Evolutionary conservation across 768 basidiomycete genomes (phyloP).

Genomic region (Brasilioporus rufonigricans): DNA sequence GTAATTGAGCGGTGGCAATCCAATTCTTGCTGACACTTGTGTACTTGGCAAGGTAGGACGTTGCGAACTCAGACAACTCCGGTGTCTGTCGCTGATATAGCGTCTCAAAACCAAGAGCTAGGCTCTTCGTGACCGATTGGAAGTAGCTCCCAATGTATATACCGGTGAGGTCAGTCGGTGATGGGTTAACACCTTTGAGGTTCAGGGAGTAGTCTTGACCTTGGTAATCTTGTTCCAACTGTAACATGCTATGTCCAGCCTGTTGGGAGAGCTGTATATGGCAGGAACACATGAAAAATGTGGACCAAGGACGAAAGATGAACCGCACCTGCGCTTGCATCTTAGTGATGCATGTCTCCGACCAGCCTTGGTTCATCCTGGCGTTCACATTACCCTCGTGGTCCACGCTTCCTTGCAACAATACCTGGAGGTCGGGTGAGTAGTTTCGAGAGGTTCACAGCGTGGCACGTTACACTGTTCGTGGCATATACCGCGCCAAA

Average conservation of each 20-base stretch:
- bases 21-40: constrained; percentile 70
- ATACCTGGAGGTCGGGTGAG: constrained; percentile 51
- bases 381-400: constrained; percentile 89
- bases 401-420: constrained; percentile 93
- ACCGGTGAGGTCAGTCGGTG: constrained; percentile 81
- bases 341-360: constrained; percentile 73
- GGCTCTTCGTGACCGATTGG: constrained; percentile 87
- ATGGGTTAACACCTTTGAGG: constrained; percentile 88
- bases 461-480: constrained; percentile 51
- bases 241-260: constrained; percentile 85
- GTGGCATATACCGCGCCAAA: constrained; percentile 93
- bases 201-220: constrained; percentile 87
- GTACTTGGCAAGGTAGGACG: constrained; percentile 81
- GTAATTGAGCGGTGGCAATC: constrained; percentile 92
- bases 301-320: background rate
- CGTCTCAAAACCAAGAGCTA: constrained; percentile 85
- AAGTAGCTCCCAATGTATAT: constrained; percentile 91
- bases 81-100: constrained; percentile 79
- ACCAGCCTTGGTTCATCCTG: constrained; percentile 90
- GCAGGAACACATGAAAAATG: constrained; percentile 9
- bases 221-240: constrained; percentile 91
- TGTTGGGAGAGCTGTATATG: constrained; percentile 64
- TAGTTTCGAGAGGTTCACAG: constrained; percentile 16
- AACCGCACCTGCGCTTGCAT: constrained; percentile 77
- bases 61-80: constrained; percentile 63